These are phyloP conservation scores for Ochromonas danica DNA, from an alignment of 108 stramenopile species.

Conservation along the genomic window DNA sequence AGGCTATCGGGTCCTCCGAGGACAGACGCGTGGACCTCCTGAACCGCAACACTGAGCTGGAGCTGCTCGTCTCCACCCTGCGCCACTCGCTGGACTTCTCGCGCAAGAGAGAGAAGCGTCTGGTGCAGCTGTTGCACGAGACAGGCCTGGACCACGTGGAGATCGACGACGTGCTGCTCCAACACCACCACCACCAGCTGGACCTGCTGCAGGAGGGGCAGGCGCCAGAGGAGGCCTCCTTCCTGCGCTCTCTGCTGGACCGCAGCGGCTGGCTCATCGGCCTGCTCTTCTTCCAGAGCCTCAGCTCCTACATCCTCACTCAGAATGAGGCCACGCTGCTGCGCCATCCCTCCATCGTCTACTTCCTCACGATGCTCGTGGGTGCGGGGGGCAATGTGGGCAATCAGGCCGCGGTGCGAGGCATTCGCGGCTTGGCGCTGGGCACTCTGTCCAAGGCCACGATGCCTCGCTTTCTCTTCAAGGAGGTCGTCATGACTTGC, in stretches of 20 bases:
- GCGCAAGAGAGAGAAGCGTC: neutral
- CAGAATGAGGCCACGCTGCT: constrained; percentile 73
- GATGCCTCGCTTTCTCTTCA: constrained; percentile 44
- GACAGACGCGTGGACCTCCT: neutral
- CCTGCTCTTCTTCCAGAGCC: constrained; percentile 73
- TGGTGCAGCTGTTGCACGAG: neutral
- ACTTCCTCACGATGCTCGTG: constrained; percentile 84
- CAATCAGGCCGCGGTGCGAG: constrained; percentile 80
- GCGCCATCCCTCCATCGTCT: constrained; percentile 74
- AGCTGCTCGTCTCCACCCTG: neutral
- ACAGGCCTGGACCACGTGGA: neutral
- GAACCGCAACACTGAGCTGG: constrained; percentile 1
- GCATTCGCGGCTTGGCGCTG: constrained; percentile 60
- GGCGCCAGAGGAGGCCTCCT: neutral
- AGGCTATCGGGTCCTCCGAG: too few relatives aligned
- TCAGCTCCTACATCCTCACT: constrained; percentile 72
- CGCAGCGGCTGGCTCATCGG: constrained; percentile 78
- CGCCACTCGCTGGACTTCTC: neutral
- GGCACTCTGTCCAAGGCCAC: constrained; percentile 53
- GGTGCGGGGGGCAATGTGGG: constrained; percentile 64
- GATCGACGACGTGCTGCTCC: neutral
- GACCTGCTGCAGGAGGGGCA: neutral
- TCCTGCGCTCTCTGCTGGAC: constrained; percentile 55
- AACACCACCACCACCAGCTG: too few relatives aligned
- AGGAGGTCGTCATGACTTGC: constrained; percentile 52